These are phyloP conservation scores for Plectranthus barbatus DNA, from an alignment of 257 asterid species.

Conservation along the genomic window DNA sequence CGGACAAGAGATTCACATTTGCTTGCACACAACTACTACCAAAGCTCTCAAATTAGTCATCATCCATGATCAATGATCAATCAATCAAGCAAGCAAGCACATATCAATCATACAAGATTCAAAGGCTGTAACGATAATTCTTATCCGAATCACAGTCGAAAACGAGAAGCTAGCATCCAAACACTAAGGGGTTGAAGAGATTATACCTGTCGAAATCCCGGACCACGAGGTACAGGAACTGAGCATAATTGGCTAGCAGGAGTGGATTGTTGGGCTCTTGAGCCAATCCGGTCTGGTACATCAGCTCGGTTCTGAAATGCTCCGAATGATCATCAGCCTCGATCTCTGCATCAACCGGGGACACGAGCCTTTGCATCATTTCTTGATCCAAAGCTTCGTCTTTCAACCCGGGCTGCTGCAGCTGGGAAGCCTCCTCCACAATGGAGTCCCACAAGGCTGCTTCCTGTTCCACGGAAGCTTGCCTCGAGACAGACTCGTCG, in stretches of 20 bases:
- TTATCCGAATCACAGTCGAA: constrained; percentile 3
- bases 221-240: constrained; percentile 67
- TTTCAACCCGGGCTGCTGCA: constrained; percentile 31
- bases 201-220: constrained; percentile 83
- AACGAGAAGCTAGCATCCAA: constrained; percentile 10
- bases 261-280: constrained; percentile 72
- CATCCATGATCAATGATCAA: not conserved
- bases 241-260: constrained; percentile 85
- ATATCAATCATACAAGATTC: constrained; percentile 7
- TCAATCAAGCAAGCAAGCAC: too few relatives aligned
- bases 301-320: constrained; percentile 46
- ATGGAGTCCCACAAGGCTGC: constrained; percentile 52
- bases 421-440: constrained; percentile 55
- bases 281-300: constrained; percentile 47
- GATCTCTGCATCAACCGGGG: constrained; percentile 55
- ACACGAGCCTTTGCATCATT: constrained; percentile 39
- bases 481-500: constrained; percentile 28
- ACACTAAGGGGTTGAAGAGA: not conserved
- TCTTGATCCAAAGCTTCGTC: constrained; percentile 65
- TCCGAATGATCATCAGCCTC: constrained; percentile 48
- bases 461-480: constrained; percentile 45
- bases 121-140: not conserved
- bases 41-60: not conserved
- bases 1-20: constrained; percentile 16
- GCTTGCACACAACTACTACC: constrained; percentile 10